Evolutionary conservation across 306 rosid genomes (phyloP).

Genomic region (Prunus salicina): DNA sequence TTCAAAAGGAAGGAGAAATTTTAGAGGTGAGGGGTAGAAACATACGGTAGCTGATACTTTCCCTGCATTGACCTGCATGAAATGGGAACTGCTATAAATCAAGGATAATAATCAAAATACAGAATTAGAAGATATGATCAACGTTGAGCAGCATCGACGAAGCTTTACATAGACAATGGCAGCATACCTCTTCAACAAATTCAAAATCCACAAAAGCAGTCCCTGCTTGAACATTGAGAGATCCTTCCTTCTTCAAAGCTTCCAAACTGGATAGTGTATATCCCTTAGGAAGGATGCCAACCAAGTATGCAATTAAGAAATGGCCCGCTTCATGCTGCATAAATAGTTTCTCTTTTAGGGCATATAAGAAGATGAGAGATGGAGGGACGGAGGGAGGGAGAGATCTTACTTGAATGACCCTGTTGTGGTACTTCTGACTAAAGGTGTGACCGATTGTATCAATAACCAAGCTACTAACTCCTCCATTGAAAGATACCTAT

Average conservation of each 20-base stretch:
- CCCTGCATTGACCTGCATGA: slow-evolving; percentile 65
- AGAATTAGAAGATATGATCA: not conserved
- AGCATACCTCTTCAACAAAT: slow-evolving; percentile 76
- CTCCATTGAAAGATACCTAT: slow-evolving; percentile 79
- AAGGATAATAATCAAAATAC: not conserved
- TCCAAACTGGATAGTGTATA: slow-evolving; percentile 77
- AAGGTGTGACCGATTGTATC: slow-evolving; percentile 85
- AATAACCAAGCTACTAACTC: slow-evolving; percentile 72
- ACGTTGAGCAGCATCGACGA: not conserved
- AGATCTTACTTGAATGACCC: slow-evolving; percentile 78
- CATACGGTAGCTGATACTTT: slow-evolving; percentile 81
- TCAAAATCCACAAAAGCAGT: slow-evolving; percentile 88
- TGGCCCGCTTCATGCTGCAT: slow-evolving; percentile 99
- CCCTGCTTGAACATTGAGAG: slow-evolving; percentile 97
- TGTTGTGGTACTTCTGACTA: slow-evolving; percentile 79
- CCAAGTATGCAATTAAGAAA: slow-evolving; percentile 81
- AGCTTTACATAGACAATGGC: not conserved
- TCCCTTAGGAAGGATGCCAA: slow-evolving; percentile 85
- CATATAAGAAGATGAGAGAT: not conserved
- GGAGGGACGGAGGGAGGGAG: not conserved
- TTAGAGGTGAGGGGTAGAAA: slow-evolving; percentile 21
- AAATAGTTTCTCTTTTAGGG: not conserved
- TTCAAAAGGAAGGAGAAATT: slow-evolving; percentile 15
- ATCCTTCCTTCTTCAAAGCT: slow-evolving; percentile 79
- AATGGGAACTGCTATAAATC: slow-evolving; percentile 14